phyloP scores from a whole-genome alignment of 768 basidiomycete species.

The Filobasidium floriforme region DNA sequence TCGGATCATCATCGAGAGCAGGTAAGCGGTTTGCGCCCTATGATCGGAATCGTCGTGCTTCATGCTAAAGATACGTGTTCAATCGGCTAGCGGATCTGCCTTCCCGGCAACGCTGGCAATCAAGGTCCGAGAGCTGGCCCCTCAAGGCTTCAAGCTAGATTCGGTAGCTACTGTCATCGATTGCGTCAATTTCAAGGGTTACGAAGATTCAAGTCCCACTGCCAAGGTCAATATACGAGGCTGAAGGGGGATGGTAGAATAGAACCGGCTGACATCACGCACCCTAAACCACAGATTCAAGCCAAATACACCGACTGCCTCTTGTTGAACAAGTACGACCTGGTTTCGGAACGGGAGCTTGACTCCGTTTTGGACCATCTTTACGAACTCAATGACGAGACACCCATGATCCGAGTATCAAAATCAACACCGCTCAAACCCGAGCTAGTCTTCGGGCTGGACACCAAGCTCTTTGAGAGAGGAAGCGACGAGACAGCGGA shows the following conservation, averaged over 20 bases:
- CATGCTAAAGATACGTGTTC: background rate
- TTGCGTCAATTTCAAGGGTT: constrained; percentile 75
- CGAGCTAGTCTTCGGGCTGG: constrained; percentile 74
- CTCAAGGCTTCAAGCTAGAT: constrained; percentile 73
- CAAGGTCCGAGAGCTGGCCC: constrained; percentile 83
- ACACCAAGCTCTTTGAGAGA: constrained; percentile 62
- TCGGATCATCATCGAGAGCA: constrained; percentile 90
- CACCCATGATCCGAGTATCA: constrained; percentile 70
- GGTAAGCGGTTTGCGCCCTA: constrained; percentile 53
- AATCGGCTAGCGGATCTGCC: constrained; percentile 65
- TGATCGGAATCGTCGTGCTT: background rate
- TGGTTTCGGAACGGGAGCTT: constrained; percentile 62
- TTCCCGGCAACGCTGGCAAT: constrained; percentile 93
- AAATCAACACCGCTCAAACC: constrained; percentile 62
- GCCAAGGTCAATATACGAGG: constrained; percentile 62
- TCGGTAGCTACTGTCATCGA: constrained; percentile 79
- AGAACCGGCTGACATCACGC: background rate
- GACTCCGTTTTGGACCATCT: constrained; percentile 82
- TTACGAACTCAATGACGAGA: constrained; percentile 77
- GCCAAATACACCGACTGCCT: constrained; percentile 92
- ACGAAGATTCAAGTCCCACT: constrained; percentile 84
- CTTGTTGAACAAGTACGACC: constrained; percentile 89
- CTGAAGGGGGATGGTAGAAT: background rate
- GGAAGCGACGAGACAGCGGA: constrained; percentile 35
- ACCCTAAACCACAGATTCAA: constrained; percentile 45